Conservation (phyloP, 192 early-diverging fungal genomes). For the Mortierella alpina region DNA sequence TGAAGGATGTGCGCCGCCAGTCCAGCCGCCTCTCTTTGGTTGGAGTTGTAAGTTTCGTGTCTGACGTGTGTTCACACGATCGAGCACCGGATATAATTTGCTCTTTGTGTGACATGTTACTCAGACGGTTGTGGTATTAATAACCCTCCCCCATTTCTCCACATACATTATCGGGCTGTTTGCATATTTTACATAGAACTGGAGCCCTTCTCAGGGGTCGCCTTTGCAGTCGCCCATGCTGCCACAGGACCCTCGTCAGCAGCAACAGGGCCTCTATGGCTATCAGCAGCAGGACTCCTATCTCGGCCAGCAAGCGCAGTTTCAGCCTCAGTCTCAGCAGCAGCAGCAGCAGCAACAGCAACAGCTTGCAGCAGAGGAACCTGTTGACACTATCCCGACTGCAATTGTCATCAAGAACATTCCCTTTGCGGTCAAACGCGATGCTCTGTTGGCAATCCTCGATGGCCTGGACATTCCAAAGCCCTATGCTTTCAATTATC, state of each 20-base stretch:
- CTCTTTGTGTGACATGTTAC: conserved; percentile 6
- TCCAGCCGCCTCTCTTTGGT: conserved; percentile 47
- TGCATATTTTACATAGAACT: conserved; percentile 18
- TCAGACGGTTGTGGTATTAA: background rate
- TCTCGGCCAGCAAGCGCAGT: conserved; percentile 12
- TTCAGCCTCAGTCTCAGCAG: background rate
- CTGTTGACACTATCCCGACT: conserved; percentile 70
- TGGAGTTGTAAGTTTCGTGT: conserved; percentile 31
- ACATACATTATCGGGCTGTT: background rate
- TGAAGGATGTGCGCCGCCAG: conserved; percentile 39
- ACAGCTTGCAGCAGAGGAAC: conserved; percentile 19
- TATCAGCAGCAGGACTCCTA: conserved; percentile 25
- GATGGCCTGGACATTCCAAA: conserved; percentile 74
- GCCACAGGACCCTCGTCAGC: conserved; percentile 38
- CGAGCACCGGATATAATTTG: too few relatives aligned
- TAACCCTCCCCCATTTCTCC: conserved; percentile 6
- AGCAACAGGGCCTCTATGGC: conserved; percentile 20
- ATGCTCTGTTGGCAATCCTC: conserved; percentile 78
- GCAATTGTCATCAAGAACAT: conserved; percentile 89
- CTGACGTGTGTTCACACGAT: too few relatives aligned
- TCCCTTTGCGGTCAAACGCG: conserved; percentile 82
- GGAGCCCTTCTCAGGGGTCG: conserved; percentile 45
- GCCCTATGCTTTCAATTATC: conserved; percentile 89
- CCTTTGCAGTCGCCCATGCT: conserved; percentile 49
- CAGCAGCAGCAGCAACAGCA: conserved; percentile 27